Conservation (phyloP, 2,329 filamentous ascomycete species). For the Colletotrichum plurivorum region DNA sequence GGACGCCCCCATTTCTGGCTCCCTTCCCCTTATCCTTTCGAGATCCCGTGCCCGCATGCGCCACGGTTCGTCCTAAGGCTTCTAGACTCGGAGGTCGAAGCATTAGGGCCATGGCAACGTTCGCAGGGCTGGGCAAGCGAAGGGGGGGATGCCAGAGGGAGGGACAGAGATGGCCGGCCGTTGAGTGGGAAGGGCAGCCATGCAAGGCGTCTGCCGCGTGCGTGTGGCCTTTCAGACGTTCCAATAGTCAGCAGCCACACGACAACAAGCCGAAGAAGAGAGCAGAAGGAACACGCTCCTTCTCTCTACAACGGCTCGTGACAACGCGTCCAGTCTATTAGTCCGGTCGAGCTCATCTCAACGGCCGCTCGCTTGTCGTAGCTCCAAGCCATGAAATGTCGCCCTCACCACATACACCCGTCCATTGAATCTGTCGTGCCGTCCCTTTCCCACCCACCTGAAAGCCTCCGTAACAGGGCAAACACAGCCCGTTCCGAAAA, state of each 20-base stretch:
- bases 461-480: not conserved
- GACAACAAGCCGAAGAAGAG: slow-evolving; percentile 29
- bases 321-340: not conserved
- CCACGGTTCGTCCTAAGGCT: slow-evolving; percentile 18
- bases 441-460: not conserved
- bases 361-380: slow-evolving; percentile 16
- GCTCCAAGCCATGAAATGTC: slow-evolving; percentile 3
- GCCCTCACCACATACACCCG: not conserved
- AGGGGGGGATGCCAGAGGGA: not conserved
- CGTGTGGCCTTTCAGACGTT: slow-evolving; percentile 27
- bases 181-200: not conserved
- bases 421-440: not conserved
- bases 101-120: slow-evolving; percentile 28
- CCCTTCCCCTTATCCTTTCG: not conserved
- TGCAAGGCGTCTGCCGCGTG: slow-evolving; percentile 9
- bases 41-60: slow-evolving; percentile 30
- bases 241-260: slow-evolving; percentile 39
- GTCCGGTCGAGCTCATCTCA: slow-evolving; percentile 1
- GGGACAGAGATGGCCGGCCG: no score
- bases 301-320: slow-evolving; percentile 6
- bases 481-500: slow-evolving; percentile 8
- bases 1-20: not conserved
- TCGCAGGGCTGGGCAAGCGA: slow-evolving; percentile 25
- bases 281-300: not conserved
- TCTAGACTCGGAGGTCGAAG: slow-evolving; percentile 29